A percentile compares a stretch with the other conserved stretches of the same genome.
phyloP scores from a whole-genome alignment of 805 yeast species.

The Hermanozyma aechmeae region DNA sequence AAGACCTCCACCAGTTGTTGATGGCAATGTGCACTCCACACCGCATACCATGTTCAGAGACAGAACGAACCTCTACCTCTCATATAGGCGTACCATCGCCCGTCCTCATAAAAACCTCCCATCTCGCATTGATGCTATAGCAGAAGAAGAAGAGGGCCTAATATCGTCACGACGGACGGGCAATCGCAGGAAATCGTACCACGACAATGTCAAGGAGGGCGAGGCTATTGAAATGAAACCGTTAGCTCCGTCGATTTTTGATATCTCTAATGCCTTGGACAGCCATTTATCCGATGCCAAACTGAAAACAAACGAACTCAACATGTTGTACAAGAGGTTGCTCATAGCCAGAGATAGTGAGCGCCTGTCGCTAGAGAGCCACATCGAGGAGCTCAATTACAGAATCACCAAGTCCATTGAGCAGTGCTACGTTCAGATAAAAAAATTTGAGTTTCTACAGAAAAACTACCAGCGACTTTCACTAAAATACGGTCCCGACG shows the following conservation, averaged over 20 bases:
- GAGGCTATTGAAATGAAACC: slow-evolving; percentile 49
- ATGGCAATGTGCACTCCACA: not conserved
- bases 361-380: slow-evolving; percentile 61
- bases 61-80: slow-evolving; percentile 82
- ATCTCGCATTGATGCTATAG: slow-evolving; percentile 27
- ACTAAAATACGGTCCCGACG: slow-evolving; percentile 33
- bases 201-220: slow-evolving; percentile 10
- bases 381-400: slow-evolving; percentile 71
- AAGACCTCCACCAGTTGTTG: too few species aligned
- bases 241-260: slow-evolving; percentile 73
- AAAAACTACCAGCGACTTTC: slow-evolving; percentile 33
- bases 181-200: slow-evolving; percentile 3
- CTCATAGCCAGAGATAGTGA: slow-evolving; percentile 85
- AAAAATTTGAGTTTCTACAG: slow-evolving; percentile 43
- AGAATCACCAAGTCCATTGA: slow-evolving; percentile 71
- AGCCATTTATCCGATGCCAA: slow-evolving; percentile 45
- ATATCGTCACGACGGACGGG: slow-evolving; percentile 24
- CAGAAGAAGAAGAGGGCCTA: slow-evolving; percentile 54
- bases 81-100: slow-evolving; percentile 85
- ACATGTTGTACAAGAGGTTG: slow-evolving; percentile 67
- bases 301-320: slow-evolving; percentile 48
- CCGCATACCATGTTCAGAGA: slow-evolving; percentile 67
- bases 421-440: slow-evolving; percentile 66
- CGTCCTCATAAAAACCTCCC: slow-evolving; percentile 27
- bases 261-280: slow-evolving; percentile 65